Percentiles rank a stretch among this genome's conserved stretches.
Evolutionary conservation across 2,329 filamentous ascomycete genomes (phyloP).

Genomic region (Trichoderma cornu-damae): DNA sequence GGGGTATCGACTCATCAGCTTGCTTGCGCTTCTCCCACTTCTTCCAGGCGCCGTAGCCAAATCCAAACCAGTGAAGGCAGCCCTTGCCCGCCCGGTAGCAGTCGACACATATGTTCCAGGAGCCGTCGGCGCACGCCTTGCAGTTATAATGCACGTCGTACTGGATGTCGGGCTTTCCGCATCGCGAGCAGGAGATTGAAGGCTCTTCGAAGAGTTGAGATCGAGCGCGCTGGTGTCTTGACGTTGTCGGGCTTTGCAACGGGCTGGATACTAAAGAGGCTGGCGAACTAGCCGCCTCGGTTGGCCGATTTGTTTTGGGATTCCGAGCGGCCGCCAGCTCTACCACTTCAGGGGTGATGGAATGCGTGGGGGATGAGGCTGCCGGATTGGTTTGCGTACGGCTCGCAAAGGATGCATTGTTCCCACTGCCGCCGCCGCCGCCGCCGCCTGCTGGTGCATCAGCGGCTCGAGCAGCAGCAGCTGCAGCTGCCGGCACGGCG

Average conservation of each 20-base stretch:
- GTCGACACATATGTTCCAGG: slow-evolving; percentile 71
- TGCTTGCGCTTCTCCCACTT: slow-evolving; percentile 56
- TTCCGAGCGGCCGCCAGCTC: slow-evolving; percentile 24
- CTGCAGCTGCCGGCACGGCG: slow-evolving; percentile 27
- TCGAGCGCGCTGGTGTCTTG: slow-evolving; percentile 38
- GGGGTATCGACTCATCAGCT: slow-evolving; percentile 39
- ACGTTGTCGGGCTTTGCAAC: slow-evolving; percentile 27
- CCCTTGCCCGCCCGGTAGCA: slow-evolving; percentile 76
- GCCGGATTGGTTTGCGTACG: slow-evolving; percentile 29
- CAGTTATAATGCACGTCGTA: slow-evolving; percentile 87
- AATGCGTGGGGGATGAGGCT: not conserved
- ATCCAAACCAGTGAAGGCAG: slow-evolving; percentile 84
- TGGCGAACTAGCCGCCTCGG: slow-evolving; percentile 35
- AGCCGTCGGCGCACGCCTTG: slow-evolving; percentile 59
- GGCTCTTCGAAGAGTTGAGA: slow-evolving; percentile 62
- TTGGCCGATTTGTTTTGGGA: slow-evolving; percentile 33
- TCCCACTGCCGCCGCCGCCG: slow-evolving; percentile 18
- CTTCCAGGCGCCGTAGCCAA: slow-evolving; percentile 65
- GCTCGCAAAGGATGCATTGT: slow-evolving; percentile 36
- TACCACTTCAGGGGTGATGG: not conserved
- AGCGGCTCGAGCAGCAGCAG: slow-evolving; percentile 24
- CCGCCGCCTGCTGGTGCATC: slow-evolving; percentile 23
- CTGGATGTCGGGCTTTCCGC: slow-evolving; percentile 67
- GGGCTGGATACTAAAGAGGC: slow-evolving; percentile 29
- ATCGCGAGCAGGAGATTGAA: slow-evolving; percentile 66